Evolutionary conservation across 805 yeast species (phyloP), one percentile per base, ranked within the genome.

Genomic region (Candida sphagnicola): DNA sequence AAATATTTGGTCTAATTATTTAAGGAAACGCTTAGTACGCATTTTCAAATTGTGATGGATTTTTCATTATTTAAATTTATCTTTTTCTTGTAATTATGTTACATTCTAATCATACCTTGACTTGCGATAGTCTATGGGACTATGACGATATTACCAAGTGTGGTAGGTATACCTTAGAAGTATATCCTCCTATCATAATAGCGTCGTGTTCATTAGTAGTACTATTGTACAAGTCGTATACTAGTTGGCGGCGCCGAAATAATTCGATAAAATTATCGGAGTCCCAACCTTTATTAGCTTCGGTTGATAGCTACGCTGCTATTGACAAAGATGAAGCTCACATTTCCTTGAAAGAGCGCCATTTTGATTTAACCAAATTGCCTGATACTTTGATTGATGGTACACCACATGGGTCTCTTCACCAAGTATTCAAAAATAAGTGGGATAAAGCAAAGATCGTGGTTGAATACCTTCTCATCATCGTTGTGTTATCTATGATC

Each of bases 101-200:
- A 13, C 29, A 26, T 8, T 8, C 29, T 12, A 26, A 26, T 13
- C 6, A 6, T 5, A 26, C 29, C 13, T 5, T 8, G 11, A 8
- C 25, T 8, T 31, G 35, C 18, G 14, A 19, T 17, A 18, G 35
- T 30, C 40, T 56, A 45, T 82, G 88, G 87, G 60, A 65, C 44
- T 77, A 71, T 42, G 88, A 82, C 50, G 88, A 82, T 54, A 52
- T 82, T 29, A 74, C 82, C 1, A 51, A 52, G 12, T 78, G 83
- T 50, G 74, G 74, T 4, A 65, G 80, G 34, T 59, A 62, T 15
- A 46, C 52, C 43, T 50, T 77, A 28, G 70, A 70, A 40, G 56
- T 56, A 23, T 50, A 56, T 34, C 45, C 59, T 2, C 64, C 72
- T 0, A 38, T 65, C 8, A 39, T 63, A 3, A 38, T 61, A 3